Evolutionary conservation across 176 grass and related monocot species (phyloP), one percentile per base, ranked within the genome.

Genomic region (Oryza coarctata): DNA sequence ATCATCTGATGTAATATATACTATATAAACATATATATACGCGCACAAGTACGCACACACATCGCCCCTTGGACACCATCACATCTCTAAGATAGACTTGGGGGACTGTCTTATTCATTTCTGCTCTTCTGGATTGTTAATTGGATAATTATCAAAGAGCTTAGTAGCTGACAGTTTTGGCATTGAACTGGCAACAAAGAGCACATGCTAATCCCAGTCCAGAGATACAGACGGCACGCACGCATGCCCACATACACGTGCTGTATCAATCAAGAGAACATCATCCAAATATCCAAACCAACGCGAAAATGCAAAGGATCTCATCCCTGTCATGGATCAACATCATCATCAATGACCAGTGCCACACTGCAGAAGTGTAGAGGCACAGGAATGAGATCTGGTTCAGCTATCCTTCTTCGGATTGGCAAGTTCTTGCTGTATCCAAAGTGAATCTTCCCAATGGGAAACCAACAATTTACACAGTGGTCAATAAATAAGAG

Each of bases 1-100:
- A 64, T 41, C 52, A 72, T 78, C 74, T 66, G 25, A 32, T 88
- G 86, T 88, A 83, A 88, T 73, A 47, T 80, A 71, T 50, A 36
- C 39, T 23, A 36, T 40, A 36, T 79, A 41, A 66, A 76, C n/a
- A n/a, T n/a, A n/a, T n/a, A n/a, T n/a, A n/a, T n/a, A n/a, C n/a
- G n/a, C n/a, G n/a, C n/a, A n/a, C n/a, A n/a, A n/a, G n/a, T n/a
- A n/a, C n/a, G n/a, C n/a, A n/a, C 55, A 65, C 28, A 85, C 65
- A 82, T 66, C 60, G 70, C 29, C 25, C 17, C 20, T 74, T 50
- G 80, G 68, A 73, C 68, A 45, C 28, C 22, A 34, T 27, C 11
- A 25, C 38, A 50, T 40, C 67, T 68, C 7, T 2, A 9, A 1
- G 7, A 57, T 57, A n/a, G 7, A 9, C 22, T 57, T 57, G 52